Evolutionary conservation across 1,139 yeast genomes (phyloP).

Genomic region (Yamadazyma sp.): DNA sequence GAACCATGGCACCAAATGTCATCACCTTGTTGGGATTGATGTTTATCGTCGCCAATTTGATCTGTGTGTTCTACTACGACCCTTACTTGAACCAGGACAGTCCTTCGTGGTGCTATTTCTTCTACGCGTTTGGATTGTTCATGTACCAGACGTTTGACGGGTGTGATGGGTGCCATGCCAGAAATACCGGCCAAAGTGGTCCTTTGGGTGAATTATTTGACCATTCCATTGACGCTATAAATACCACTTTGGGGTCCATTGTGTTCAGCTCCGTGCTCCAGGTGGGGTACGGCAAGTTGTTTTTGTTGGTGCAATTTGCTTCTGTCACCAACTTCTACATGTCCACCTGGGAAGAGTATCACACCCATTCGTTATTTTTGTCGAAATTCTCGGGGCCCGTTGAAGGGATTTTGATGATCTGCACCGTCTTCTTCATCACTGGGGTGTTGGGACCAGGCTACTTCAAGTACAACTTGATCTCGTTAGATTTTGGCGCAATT

Average conservation of each 20-base stretch:
- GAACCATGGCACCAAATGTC: slow-evolving; percentile 85
- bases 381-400: slow-evolving; percentile 91
- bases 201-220: slow-evolving; percentile 94
- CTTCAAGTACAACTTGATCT: slow-evolving; percentile 52
- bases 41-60: slow-evolving; percentile 65
- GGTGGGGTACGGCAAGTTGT: slow-evolving; percentile 65
- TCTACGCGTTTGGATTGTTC: slow-evolving; percentile 82
- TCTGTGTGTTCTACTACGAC: slow-evolving; percentile 69
- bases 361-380: slow-evolving; percentile 79
- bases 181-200: slow-evolving; percentile 90
- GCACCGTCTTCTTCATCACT: slow-evolving; percentile 55
- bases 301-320: slow-evolving; percentile 71
- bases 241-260: slow-evolving; percentile 77
- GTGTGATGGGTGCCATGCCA: slow-evolving; percentile 92
- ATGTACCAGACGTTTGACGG: slow-evolving; percentile 96
- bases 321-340: slow-evolving; percentile 79
- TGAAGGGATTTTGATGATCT: slow-evolving; percentile 79
- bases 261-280: slow-evolving; percentile 73
- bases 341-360: slow-evolving; percentile 96
- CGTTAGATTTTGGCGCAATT: slow-evolving; percentile 27
- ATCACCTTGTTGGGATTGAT: slow-evolving; percentile 77
- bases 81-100: slow-evolving; percentile 59
- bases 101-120: slow-evolving; percentile 82
- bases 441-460: slow-evolving; percentile 69
- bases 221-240: slow-evolving; percentile 89